A percentile compares a stretch with the other conserved stretches of the same genome.
Conservation (phyloP, 1,284 basidiomycete species). For the Cutaneotrichosporon spelunceum region DNA sequence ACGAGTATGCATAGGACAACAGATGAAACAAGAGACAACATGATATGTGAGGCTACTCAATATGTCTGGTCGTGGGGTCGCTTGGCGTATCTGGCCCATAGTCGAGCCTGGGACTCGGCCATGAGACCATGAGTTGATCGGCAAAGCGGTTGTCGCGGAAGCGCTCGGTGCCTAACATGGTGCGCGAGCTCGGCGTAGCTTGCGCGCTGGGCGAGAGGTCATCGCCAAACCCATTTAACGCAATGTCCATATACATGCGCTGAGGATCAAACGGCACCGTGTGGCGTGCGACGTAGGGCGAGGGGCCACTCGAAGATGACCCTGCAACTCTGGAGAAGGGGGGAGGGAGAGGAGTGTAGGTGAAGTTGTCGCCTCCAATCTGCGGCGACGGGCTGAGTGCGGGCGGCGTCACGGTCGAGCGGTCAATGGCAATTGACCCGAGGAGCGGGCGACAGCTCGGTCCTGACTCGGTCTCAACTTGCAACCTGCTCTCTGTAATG, state of each 20-base stretch:
- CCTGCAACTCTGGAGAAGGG: neutral
- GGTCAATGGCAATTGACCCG: conserved; percentile 14
- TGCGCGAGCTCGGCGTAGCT: conserved; percentile 39
- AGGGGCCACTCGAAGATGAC: neutral
- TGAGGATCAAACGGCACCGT: conserved; percentile 22
- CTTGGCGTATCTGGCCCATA: conserved; percentile 13
- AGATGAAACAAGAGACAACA: neutral
- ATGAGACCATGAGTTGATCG: conserved; percentile 38
- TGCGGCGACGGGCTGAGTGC: conserved; percentile 36
- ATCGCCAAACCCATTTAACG: conserved; percentile 27
- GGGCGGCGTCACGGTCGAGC: conserved; percentile 24
- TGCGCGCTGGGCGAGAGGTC: conserved; percentile 22
- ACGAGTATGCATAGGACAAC: neutral
- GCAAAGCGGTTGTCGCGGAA: conserved; percentile 48
- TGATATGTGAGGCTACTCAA: neutral
- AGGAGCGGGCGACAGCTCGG: conserved; percentile 9
- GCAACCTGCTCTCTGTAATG: conserved; percentile 26
- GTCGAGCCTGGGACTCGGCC: conserved; percentile 36
- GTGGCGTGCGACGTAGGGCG: neutral
- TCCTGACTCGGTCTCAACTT: conserved; percentile 5
- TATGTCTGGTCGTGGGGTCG: neutral
- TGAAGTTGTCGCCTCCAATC: conserved; percentile 30
- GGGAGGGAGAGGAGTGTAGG: conserved; percentile 18
- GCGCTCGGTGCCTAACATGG: conserved; percentile 45
- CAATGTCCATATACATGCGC: conserved; percentile 43